Conservation (phyloP, 2,329 filamentous ascomycete species). For the Dactylellina drechsleri region DNA sequence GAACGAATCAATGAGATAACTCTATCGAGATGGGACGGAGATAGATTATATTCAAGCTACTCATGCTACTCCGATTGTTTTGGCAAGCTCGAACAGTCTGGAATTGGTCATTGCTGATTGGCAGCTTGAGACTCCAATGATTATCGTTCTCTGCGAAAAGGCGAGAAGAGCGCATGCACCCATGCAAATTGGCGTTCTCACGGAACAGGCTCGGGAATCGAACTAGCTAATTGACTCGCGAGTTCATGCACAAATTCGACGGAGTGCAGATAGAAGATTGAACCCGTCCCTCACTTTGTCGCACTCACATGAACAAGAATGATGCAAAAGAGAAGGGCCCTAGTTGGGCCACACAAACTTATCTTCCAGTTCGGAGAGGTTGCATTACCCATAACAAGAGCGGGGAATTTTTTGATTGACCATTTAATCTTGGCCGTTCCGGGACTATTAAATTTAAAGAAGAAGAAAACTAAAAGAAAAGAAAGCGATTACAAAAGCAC, state of each 20-base stretch:
- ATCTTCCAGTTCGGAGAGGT: not conserved
- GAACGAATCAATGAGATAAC: not conserved
- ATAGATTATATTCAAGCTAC: conserved; percentile 31
- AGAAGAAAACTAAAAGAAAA: not conserved
- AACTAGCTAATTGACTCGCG: too few species aligned
- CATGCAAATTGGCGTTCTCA: too few species aligned
- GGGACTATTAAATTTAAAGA: not conserved
- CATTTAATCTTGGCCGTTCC: not conserved
- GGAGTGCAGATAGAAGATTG: conserved; percentile 5
- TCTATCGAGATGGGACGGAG: conserved; percentile 11
- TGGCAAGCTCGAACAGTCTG: too few species aligned
- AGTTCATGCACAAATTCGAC: conserved; percentile 29
- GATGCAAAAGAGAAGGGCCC: conserved; percentile 4
- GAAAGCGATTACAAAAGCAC: not conserved
- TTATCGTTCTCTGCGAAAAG: conserved; percentile 9
- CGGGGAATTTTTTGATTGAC: conserved; percentile 32
- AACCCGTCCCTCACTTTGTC: not conserved
- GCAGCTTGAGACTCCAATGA: conserved; percentile 5
- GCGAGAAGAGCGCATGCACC: too few species aligned
- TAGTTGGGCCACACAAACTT: conserved; percentile 1
- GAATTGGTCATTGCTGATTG: not conserved
- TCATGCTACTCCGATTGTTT: not conserved
- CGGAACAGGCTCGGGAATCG: too few species aligned
- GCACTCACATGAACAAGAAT: conserved; percentile 38
- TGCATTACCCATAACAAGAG: conserved; percentile 16